phyloP scores from a whole-genome alignment of 257 asterid genomes.

The Jacaranda mimosifolia region DNA sequence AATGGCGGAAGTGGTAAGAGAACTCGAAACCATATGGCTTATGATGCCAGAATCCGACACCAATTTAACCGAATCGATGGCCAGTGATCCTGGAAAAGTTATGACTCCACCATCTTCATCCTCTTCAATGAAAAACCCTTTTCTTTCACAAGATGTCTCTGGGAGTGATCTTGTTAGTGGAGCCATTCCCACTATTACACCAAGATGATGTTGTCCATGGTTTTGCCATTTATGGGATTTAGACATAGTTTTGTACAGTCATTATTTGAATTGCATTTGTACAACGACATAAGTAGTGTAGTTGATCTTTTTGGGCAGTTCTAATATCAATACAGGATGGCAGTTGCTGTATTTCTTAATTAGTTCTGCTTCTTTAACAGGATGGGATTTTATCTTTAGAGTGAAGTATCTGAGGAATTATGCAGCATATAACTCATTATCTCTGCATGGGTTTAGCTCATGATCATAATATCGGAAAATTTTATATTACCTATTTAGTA shows the following conservation, averaged over 20 bases:
- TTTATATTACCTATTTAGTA: too few species aligned
- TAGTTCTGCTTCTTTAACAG: constrained; percentile 15
- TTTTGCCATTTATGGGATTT: neutral
- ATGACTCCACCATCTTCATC: constrained; percentile 57
- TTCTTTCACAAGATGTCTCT: constrained; percentile 60
- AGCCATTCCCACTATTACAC: constrained; percentile 57
- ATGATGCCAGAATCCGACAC: constrained; percentile 71
- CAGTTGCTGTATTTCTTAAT: neutral
- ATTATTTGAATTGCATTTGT: constrained; percentile 22
- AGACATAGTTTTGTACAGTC: constrained; percentile 36
- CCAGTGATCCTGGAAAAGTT: constrained; percentile 38
- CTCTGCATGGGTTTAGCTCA: too few species aligned
- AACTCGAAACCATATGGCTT: constrained; percentile 63
- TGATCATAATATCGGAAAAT: too few species aligned
- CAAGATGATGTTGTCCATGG: constrained; percentile 51
- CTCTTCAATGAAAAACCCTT: constrained; percentile 43
- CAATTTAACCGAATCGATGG: constrained; percentile 43
- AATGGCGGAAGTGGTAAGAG: constrained; percentile 78
- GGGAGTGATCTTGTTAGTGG: constrained; percentile 80
- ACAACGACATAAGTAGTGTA: constrained; percentile 2
- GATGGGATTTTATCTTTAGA: constrained; percentile 2
- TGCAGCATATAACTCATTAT: too few species aligned
- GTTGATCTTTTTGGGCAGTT: constrained; percentile 15
- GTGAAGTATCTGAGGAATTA: neutral
- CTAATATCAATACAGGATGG: neutral